Percentiles rank a stretch among this genome's conserved stretches.
phyloP scores from a whole-genome alignment of 768 basidiomycete species.

The Leccinum uliginosum region DNA sequence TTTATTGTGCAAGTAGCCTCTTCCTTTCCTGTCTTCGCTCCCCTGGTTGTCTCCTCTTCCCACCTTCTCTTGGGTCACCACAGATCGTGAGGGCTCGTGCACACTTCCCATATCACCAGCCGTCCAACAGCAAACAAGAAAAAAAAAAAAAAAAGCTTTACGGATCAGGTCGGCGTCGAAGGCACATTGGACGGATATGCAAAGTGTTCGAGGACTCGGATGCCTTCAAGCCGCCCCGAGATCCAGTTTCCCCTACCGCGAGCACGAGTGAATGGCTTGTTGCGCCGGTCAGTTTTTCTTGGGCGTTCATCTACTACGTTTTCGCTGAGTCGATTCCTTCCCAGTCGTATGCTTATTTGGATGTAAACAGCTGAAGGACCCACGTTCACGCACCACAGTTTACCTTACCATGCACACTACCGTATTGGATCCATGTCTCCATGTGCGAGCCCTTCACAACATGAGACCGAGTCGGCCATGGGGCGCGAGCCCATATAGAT shows the following conservation, averaged over 20 bases:
- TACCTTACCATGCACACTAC: conserved; percentile 74
- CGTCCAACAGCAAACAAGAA: too few relatives aligned
- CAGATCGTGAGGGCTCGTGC: conserved; percentile 12
- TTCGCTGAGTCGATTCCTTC: conserved; percentile 50
- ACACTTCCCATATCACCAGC: conserved; percentile 9
- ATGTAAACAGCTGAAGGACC: conserved; percentile 51
- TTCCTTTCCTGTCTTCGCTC: conserved; percentile 67
- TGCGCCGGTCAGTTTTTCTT: conserved; percentile 41
- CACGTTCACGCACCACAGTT: conserved; percentile 76
- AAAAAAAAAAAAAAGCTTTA: too few relatives aligned
- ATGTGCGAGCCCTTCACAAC: conserved; percentile 60
- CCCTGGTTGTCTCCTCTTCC: conserved; percentile 76
- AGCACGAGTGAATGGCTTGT: conserved; percentile 64
- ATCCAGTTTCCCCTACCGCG: conserved; percentile 47
- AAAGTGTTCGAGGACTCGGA: conserved; percentile 47
- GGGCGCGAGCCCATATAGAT: too few relatives aligned
- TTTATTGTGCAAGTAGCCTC: conserved; percentile 46
- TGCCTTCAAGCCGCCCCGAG: conserved; percentile 52
- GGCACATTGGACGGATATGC: conserved; percentile 57
- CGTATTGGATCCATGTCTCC: conserved; percentile 72
- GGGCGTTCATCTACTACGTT: conserved; percentile 34
- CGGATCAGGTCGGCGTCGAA: conserved; percentile 63
- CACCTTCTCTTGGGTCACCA: conserved; percentile 32
- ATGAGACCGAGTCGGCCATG: too few relatives aligned
- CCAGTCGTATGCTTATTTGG: not conserved